Evolutionary conservation across 495 filamentous ascomycete species (phyloP).

Genomic region (Achaetomiella virescens): DNA sequence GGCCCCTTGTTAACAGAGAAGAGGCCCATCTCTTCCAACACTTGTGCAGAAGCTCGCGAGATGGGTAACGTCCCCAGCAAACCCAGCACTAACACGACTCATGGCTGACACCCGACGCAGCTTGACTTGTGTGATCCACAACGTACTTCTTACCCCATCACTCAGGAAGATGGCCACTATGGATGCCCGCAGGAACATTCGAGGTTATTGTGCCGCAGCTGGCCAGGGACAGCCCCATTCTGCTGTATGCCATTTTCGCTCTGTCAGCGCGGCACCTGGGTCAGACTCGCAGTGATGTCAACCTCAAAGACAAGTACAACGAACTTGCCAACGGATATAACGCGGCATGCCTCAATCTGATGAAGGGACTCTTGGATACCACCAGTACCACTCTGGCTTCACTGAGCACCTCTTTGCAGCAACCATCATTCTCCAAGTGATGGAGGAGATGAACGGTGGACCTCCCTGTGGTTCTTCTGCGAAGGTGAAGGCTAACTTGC

Average conservation of each 20-base stretch:
- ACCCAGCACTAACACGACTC: neutral
- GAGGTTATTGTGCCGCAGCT: conserved; percentile 46
- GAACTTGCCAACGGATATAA: conserved; percentile 45
- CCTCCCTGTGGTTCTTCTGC: neutral
- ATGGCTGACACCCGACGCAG: conserved; percentile 25
- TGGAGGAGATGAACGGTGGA: conserved; percentile 55
- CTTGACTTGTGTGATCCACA: conserved; percentile 52
- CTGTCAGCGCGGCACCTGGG: conserved; percentile 51
- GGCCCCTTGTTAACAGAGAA: conserved; percentile 33
- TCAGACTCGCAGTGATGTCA: conserved; percentile 27
- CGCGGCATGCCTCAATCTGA: conserved; percentile 43
- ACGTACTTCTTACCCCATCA: conserved; percentile 4
- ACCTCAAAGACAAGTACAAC: neutral
- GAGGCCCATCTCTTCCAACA: conserved; percentile 43
- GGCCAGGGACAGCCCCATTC: conserved; percentile 43
- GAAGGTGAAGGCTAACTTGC: neutral
- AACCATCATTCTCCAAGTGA: conserved; percentile 53
- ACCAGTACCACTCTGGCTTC: conserved; percentile 46
- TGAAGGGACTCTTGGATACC: conserved; percentile 43
- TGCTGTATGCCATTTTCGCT: conserved; percentile 55
- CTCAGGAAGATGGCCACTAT: neutral
- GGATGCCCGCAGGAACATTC: conserved; percentile 37
- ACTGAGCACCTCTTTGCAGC: conserved; percentile 57
- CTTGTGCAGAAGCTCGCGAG: conserved; percentile 43
- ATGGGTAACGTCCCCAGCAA: conserved; percentile 35